phyloP scores from a whole-genome alignment of 768 basidiomycete genomes.

The Suillus decipiens region DNA sequence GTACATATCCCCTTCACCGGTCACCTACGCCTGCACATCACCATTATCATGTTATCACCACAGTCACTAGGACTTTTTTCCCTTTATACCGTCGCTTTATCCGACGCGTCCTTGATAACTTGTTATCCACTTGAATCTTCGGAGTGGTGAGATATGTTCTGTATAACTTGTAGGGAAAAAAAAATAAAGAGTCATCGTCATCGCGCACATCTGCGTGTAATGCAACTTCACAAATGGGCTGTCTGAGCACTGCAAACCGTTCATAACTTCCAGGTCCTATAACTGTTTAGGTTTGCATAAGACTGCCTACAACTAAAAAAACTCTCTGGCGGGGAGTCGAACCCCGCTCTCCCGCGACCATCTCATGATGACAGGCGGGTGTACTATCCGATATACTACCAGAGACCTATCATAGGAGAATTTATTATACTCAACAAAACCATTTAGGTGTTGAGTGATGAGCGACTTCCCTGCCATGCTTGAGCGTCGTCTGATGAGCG shows the following conservation, averaged over 20 bases:
- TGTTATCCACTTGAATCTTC: background rate
- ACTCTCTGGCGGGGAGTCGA: slow-evolving; percentile 37
- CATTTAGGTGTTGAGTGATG: no score
- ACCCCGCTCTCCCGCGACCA: slow-evolving; percentile 31
- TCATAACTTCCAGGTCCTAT: no score
- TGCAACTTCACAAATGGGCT: no score
- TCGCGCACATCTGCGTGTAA: no score
- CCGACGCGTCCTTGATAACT: slow-evolving; percentile 1
- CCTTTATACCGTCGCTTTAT: background rate
- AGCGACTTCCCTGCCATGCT: no score
- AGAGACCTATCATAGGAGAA: slow-evolving; percentile 12
- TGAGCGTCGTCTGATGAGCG: background rate
- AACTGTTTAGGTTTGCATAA: no score
- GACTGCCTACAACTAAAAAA: no score
- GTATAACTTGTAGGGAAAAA: slow-evolving; percentile 2
- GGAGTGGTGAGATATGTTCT: slow-evolving; percentile 2
- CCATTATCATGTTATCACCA: background rate
- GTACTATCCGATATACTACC: slow-evolving; percentile 42
- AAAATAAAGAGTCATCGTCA: background rate
- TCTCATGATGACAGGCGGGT: slow-evolving; percentile 37
- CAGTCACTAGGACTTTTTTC: background rate
- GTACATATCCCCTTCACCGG: background rate
- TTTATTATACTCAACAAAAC: no score
- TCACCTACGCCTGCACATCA: background rate
- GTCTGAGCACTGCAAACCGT: no score